Evolutionary conservation across 352 stramenopile species (phyloP), one percentile per base, ranked within the genome.

Genomic region (Phytophthora fragariae): DNA sequence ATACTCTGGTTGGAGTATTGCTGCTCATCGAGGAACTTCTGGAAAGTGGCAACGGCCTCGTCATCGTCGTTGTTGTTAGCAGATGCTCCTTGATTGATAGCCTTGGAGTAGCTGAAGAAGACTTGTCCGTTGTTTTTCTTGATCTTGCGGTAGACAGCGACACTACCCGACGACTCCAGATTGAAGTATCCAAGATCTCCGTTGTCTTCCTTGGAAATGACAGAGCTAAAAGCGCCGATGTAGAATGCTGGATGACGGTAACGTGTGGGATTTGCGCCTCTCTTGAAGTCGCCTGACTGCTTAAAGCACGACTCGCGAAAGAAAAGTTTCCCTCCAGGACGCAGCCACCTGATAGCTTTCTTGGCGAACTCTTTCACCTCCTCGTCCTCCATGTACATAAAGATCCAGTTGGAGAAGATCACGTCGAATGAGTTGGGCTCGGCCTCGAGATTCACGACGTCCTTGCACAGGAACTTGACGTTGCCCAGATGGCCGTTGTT

Each of bases 61-160:
- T 72, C 62, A 17, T 68, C 65, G 37, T 68, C 65, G 37, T 52
- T 11, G 56, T 37, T 52, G 56, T 62, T 75, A 33, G 47, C n/a
- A 2, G 54, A 12, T 2, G 64, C 47, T 8, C 29, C 41, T 63
- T 85, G 63, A 49, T 88, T 92, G 52, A 84, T 49, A 4, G 79
- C 60, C 62, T 93, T 93, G 17, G 68, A 79, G 70, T 92, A 94
- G 59, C 73, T 79, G 63, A 93, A 94, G 72, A 81, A 92, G 14
- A 94, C 78, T 57, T 94, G 88, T 21, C 88, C 88, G 60, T 92
- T 92, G 83, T 93, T 94, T 63, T 92, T 90, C 83, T 94, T 94
- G 65, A 92, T 63, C 53, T 87, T 89, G 65, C 85, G 84, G 70
- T 92, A 92, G 7, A 89, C 83, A 1, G 75, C 24, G 1, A 27